Evolutionary conservation across 768 basidiomycete species (phyloP), one percentile per base, ranked within the genome.

Genomic region (Mycena galericulata): DNA sequence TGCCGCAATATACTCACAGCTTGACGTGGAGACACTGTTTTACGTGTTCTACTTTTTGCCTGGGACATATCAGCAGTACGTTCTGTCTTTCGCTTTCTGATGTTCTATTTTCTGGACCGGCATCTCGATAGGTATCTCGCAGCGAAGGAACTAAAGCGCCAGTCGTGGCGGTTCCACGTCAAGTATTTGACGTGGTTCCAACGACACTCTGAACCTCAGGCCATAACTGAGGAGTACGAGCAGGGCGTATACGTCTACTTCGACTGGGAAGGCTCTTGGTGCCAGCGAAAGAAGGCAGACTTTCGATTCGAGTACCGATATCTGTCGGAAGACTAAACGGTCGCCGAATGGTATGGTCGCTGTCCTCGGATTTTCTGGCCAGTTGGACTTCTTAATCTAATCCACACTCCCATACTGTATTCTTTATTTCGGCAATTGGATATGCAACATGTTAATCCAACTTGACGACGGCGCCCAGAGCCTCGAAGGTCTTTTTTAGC

Each of bases 111-210:
- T 40, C 71, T 71, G 30, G 55, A 62, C 45, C 51, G 51, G 38
- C 49, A 49, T 22, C 41, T 43, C 55, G 54, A 18, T 65, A 97
- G 96, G 81, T 97, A 92, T 80, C 89, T 98, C 55, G 97, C 98
- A 2, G 98, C 98, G 7, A 95, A 95, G 76, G 98, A 99, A 80
- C 85, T 99, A 71, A 99, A 99, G 83, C 88, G 93, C 55, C 97
- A 98, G 78, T 96, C 95, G 43, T 99, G 98, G 98, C 90, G 98
- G 54, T 99, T 99, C 86, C 98, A 99, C 79, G 94, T 98, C 68
- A 98, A 99, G 81, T 99, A 98, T 78, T 83, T 99, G 68, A 99
- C 98, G 32, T 99, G 98, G 97, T 99, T 99, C 89, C 98, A 99
- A 79, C 90, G 98, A 40, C 95, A 98, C 75, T 96, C 95, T 26